These are phyloP conservation scores for Circinella umbellata DNA, from an alignment of 371 early-diverging fungal genomes.

Conservation along the genomic window DNA sequence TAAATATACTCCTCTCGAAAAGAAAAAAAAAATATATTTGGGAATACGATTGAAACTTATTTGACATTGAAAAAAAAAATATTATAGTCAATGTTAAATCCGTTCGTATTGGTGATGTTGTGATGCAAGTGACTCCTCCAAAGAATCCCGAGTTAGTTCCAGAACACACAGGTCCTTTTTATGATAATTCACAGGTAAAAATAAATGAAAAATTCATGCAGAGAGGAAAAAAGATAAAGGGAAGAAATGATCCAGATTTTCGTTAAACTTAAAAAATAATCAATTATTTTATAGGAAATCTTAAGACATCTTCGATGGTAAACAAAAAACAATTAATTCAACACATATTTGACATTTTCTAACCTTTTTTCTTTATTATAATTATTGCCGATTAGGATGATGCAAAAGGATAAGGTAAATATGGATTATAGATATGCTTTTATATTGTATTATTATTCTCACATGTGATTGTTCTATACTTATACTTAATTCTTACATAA, in stretches of 20 bases:
- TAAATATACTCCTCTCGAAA: background rate
- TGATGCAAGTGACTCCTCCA: conserved; percentile 59
- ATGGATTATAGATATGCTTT: too few relatives aligned
- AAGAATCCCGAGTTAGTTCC: conserved; percentile 71
- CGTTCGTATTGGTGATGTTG: conserved; percentile 70
- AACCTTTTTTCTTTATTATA: background rate
- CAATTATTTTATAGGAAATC: conserved; percentile 57
- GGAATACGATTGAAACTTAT: too few relatives aligned
- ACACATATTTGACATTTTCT: background rate
- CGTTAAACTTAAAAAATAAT: background rate
- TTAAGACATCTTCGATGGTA: conserved; percentile 75
- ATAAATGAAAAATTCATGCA: conserved; percentile 7
- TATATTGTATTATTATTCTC: background rate
- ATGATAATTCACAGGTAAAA: conserved; percentile 69
- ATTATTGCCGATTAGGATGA: conserved; percentile 50
- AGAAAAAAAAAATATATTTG: too few relatives aligned
- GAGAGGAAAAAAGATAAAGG: background rate
- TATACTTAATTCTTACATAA: background rate
- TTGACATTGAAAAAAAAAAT: background rate
- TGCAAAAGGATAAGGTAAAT: conserved; percentile 67
- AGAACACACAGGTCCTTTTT: conserved; percentile 61
- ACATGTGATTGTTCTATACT: background rate
- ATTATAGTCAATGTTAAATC: conserved; percentile 41
- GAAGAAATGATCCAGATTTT: background rate
- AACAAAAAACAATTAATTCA: background rate